Evolutionary conservation across 192 early-diverging fungal species (phyloP).

Genomic region (Backusella circina): DNA sequence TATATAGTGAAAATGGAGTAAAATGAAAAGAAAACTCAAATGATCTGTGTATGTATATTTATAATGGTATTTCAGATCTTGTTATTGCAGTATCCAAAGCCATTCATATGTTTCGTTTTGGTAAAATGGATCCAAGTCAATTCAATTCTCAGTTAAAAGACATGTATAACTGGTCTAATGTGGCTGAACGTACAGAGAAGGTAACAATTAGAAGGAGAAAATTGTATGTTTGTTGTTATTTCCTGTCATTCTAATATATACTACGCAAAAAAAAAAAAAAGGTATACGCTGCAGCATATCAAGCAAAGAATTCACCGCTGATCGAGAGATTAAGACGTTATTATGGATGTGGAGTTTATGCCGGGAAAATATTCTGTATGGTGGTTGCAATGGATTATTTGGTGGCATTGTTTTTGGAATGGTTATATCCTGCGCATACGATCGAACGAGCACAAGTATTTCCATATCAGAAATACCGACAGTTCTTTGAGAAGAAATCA

Average conservation of each 20-base stretch:
- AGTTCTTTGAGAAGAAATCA: not conserved
- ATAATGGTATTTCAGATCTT: constrained; percentile 45
- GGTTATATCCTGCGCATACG: constrained; percentile 63
- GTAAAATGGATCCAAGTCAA: constrained; percentile 58
- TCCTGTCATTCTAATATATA: not conserved
- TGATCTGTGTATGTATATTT: constrained; percentile 7
- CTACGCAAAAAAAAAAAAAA: constrained; percentile 4
- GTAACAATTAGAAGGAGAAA: constrained; percentile 16
- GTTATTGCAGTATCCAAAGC: constrained; percentile 68
- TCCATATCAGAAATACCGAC: constrained; percentile 52
- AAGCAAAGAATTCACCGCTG: constrained; percentile 64
- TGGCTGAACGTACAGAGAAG: constrained; percentile 88
- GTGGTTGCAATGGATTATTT: constrained; percentile 85
- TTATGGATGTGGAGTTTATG: constrained; percentile 85
- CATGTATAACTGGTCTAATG: constrained; percentile 98
- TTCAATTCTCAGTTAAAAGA: constrained; percentile 82
- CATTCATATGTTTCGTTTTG: constrained; percentile 62
- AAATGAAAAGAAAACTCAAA: not conserved
- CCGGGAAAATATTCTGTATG: constrained; percentile 89
- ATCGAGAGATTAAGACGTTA: constrained; percentile 51
- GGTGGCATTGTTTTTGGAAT: constrained; percentile 78
- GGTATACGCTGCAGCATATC: constrained; percentile 76
- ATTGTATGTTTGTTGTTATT: not conserved
- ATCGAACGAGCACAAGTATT: constrained; percentile 77
- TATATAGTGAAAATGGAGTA: not conserved